Base-by-base conservation (phyloP, 108 stramenopile genomes). In the Cyclotella sp. region DNA sequence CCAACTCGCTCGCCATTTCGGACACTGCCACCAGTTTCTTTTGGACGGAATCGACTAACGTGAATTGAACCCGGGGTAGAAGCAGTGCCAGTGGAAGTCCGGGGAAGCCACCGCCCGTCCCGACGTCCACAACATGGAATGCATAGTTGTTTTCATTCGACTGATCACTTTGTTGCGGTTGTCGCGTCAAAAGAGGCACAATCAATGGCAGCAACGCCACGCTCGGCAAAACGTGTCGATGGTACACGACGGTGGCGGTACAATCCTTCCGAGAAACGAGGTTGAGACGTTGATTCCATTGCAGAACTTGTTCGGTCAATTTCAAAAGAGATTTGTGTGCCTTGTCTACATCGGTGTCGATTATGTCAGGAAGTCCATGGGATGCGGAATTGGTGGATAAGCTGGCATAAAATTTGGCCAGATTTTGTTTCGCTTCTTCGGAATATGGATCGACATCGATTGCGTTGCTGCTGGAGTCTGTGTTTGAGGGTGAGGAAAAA, bases 31-130 rank as follows among this genome's bases (percentile, higher is more conserved):
- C 67, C 11, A 95, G 68, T 68, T 97, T 95, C 88, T 95, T 95
- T 27, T 85, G 89, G 11, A 91, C 81, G 68, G 86, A 87, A 64
- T 97, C 96, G 16, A 94, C 85, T 39, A 97, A 72, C 46, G 86
- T 76, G 78, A 97, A 97, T 21, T 87, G 63, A 28, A 72, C 21
- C 13, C 88, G 49, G 18, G 96, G 94, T 57, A 81, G 75, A 34
- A 84, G 73, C 72, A 97, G 88, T 41, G 96, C 94, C 46, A 97
- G 66, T 5, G 96, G 96, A 10, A 97, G 70, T 18, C 96, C 96
- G 16, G 96, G 96, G 82, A 97, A 95, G 14, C 96, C 96, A n/a
- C 95, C 93, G 13, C 85, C 89, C 18, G 93, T 93, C 13, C 93
- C 93, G 1, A 93, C 90, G 70, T 93, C 93, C 19, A 88, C 81